These are phyloP conservation scores for Aspergillus funiculosus DNA, from an alignment of 495 filamentous ascomycete genomes.

Conservation along the genomic window DNA sequence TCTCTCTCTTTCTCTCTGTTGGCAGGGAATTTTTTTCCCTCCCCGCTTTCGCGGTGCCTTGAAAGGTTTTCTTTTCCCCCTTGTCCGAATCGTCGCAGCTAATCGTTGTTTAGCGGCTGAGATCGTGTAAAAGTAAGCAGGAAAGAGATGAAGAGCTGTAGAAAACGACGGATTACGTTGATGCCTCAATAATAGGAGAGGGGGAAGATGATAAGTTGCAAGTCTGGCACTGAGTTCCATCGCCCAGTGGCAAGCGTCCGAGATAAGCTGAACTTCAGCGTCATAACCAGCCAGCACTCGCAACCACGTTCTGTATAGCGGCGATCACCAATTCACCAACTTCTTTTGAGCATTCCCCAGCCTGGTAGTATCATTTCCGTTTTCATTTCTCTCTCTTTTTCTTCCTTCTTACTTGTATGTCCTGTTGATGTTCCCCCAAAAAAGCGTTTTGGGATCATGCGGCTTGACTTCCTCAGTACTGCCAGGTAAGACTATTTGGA, in stretches of 20 bases:
- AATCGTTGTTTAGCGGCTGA: neutral
- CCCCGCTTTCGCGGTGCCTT: conserved; percentile 9
- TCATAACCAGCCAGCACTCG: too few relatives aligned
- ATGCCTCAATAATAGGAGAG: neutral
- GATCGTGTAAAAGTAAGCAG: neutral
- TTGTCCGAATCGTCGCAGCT: neutral
- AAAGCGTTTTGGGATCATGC: too few relatives aligned
- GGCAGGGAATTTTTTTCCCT: conserved; percentile 5
- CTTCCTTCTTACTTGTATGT: neutral
- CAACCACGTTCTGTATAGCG: conserved; percentile 19
- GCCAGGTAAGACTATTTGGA: too few relatives aligned
- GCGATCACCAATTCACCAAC: conserved; percentile 21
- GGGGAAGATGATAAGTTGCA: neutral
- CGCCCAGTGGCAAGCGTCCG: conserved; percentile 14
- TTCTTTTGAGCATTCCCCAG: neutral
- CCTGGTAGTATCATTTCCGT: conserved; percentile 1
- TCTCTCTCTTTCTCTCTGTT: conserved; percentile 1
- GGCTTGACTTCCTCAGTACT: too few relatives aligned
- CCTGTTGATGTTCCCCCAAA: too few relatives aligned
- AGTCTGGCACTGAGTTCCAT: neutral
- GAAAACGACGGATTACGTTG: neutral
- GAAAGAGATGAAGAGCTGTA: conserved; percentile 3
- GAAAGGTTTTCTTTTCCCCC: neutral
- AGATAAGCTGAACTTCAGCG: conserved; percentile 16
- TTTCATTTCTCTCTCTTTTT: conserved; percentile 1